A percentile compares a stretch with the other conserved stretches of the same genome.
These are phyloP conservation scores for Colletotrichum caudatum DNA, from an alignment of 2,329 filamentous ascomycete species.

Conservation along the genomic window DNA sequence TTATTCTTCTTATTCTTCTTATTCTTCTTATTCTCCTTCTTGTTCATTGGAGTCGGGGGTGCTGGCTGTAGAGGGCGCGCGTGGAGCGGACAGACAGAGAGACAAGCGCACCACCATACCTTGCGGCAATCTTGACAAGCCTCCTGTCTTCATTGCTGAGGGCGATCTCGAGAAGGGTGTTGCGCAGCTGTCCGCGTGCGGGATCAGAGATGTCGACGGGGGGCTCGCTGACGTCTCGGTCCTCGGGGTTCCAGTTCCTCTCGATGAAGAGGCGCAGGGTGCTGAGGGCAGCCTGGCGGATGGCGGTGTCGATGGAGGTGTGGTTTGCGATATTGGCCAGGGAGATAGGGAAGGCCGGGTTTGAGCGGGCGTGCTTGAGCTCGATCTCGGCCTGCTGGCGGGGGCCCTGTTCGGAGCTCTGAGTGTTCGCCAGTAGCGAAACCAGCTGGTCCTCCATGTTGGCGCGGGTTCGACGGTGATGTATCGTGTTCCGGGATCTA, in stretches of 20 bases:
- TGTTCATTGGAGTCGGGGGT: neutral
- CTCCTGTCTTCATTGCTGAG: slow-evolving; percentile 80
- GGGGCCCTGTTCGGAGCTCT: slow-evolving; percentile 78
- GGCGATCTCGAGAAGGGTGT: slow-evolving; percentile 80
- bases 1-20: neutral
- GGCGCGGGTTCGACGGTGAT: slow-evolving; percentile 7
- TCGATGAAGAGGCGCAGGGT: slow-evolving; percentile 86
- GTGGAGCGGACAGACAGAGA: neutral
- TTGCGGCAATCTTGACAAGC: slow-evolving; percentile 90
- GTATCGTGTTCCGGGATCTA: slow-evolving; percentile 8
- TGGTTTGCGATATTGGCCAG: slow-evolving; percentile 86
- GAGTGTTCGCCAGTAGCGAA: slow-evolving; percentile 87
- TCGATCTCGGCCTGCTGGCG: slow-evolving; percentile 90
- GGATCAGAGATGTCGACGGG: slow-evolving; percentile 77
- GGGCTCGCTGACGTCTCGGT: slow-evolving; percentile 73
- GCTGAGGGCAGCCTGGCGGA: slow-evolving; percentile 86
- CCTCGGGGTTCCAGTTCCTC: slow-evolving; percentile 83
- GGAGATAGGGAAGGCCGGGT: slow-evolving; percentile 80
- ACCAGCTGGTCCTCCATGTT: slow-evolving; percentile 94
- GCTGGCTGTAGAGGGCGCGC: neutral
- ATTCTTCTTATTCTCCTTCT: no score
- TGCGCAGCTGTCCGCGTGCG: slow-evolving; percentile 79
- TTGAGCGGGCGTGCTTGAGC: slow-evolving; percentile 76
- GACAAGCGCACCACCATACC: slow-evolving; percentile 60
- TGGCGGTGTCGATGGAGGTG: slow-evolving; percentile 75